These are phyloP conservation scores for Coniferiporia weirii DNA, from an alignment of 1,284 basidiomycete genomes.

Conservation along the genomic window DNA sequence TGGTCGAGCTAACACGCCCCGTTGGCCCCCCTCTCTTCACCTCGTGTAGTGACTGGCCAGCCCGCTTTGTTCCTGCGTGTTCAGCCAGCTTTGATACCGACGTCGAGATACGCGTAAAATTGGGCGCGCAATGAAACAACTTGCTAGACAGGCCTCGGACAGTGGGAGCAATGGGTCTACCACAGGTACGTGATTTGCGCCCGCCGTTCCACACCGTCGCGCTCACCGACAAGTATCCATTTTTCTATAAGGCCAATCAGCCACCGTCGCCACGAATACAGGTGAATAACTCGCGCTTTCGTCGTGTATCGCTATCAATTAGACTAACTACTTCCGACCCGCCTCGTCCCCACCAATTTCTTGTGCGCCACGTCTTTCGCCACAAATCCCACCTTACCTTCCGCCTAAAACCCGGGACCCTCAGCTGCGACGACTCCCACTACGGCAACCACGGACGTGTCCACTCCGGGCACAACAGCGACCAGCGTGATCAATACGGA, in stretches of 20 bases:
- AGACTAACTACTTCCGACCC: background rate
- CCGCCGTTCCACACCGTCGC: background rate
- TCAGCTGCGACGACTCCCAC: background rate
- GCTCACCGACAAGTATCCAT: background rate
- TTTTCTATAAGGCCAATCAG: background rate
- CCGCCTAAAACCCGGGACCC: background rate
- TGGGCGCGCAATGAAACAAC: background rate
- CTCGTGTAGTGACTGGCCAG: background rate
- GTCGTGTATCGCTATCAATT: background rate
- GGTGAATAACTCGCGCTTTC: background rate
- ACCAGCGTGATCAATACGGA: background rate
- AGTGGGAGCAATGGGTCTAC: background rate
- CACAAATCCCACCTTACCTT: background rate
- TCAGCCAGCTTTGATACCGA: too few species aligned
- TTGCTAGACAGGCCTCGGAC: background rate
- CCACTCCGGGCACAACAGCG: background rate
- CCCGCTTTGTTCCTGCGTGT: too few species aligned
- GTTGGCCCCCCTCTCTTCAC: background rate
- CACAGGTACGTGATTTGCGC: background rate
- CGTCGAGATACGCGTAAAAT: too few species aligned
- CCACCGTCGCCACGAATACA: background rate
- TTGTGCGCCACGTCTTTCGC: slow-evolving; percentile 6
- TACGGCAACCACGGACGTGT: background rate
- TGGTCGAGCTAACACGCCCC: background rate
- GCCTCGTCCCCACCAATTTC: background rate